A percentile compares a stretch with the other conserved stretches of the same genome.
Evolutionary conservation across 2,329 filamentous ascomycete genomes (phyloP).

Genomic region (Cladorrhinum sp.): DNA sequence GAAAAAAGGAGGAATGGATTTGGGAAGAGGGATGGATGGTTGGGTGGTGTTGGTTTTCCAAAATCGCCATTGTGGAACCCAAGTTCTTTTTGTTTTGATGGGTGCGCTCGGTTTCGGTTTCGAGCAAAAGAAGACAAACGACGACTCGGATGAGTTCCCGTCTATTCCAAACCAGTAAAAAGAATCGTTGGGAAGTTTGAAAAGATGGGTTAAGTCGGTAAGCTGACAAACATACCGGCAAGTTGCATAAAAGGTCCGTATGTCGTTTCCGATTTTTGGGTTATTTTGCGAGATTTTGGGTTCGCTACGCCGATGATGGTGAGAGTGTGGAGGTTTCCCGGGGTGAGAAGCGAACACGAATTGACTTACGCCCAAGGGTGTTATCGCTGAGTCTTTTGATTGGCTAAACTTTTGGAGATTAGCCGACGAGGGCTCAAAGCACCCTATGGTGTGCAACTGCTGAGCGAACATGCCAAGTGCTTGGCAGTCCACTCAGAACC

Average conservation of each 20-base stretch:
- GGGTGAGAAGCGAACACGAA: constrained; percentile 4
- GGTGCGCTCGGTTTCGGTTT: not conserved
- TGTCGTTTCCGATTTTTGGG: not conserved
- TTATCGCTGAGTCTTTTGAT: not conserved
- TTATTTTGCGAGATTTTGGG: not conserved
- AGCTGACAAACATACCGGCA: not conserved
- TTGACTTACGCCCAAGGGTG: not conserved
- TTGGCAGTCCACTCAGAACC: not conserved
- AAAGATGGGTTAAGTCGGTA: not conserved
- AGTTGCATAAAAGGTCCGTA: not conserved
- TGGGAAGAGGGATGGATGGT: too few species aligned
- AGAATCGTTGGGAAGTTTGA: not conserved
- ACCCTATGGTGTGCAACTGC: not conserved
- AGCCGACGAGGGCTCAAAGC: not conserved
- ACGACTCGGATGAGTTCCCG: not conserved
- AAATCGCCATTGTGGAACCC: not conserved
- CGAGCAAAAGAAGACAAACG: not conserved
- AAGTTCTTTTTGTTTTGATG: not conserved
- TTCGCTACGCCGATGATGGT: too few species aligned
- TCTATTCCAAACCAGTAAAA: not conserved
- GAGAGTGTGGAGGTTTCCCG: not conserved
- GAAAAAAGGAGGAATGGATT: not conserved
- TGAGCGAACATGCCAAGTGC: constrained; percentile 2
- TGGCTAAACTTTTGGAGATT: not conserved
- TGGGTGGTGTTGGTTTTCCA: not conserved